A percentile compares a stretch with the other conserved stretches of the same genome.
Evolutionary conservation across 352 stramenopile genomes (phyloP).

Genomic region (Phytophthora europaea): DNA sequence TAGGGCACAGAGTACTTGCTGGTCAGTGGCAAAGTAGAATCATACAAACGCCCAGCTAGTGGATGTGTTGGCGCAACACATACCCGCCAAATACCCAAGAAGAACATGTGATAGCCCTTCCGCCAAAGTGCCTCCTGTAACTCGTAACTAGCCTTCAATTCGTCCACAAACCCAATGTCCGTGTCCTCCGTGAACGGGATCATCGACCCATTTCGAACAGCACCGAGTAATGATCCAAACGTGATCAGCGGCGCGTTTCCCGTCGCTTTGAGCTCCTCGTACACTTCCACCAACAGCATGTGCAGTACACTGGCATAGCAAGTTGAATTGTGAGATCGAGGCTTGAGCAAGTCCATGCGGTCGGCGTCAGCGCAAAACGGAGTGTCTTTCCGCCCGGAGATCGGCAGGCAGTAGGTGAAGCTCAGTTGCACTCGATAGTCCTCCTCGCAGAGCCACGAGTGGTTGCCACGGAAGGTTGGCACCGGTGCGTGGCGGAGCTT

Average conservation of each 20-base stretch:
- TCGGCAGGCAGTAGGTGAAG: constrained; percentile 51
- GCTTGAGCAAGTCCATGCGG: constrained; percentile 52
- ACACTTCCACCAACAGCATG: constrained; percentile 62
- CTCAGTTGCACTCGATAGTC: not conserved
- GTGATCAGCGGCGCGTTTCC: constrained; percentile 39
- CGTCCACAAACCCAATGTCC: constrained; percentile 49
- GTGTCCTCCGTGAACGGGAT: constrained; percentile 51
- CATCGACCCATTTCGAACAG: not conserved
- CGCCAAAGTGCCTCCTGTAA: constrained; percentile 20
- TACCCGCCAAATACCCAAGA: constrained; percentile 44
- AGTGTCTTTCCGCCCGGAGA: constrained; percentile 49
- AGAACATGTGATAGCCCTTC: constrained; percentile 65
- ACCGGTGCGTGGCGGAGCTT: not conserved
- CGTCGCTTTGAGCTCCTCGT: constrained; percentile 44
- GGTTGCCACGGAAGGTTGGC: not conserved
- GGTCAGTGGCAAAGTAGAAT: constrained; percentile 26
- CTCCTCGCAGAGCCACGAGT: not conserved
- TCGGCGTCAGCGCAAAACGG: constrained; percentile 47
- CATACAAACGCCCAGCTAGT: constrained; percentile 43
- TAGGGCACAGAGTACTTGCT: constrained; percentile 33
- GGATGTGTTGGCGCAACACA: constrained; percentile 51
- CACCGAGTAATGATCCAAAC: constrained; percentile 58
- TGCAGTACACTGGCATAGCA: constrained; percentile 61
- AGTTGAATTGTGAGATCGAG: constrained; percentile 8
- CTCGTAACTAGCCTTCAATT: constrained; percentile 9